Percentiles rank a stretch among this genome's conserved stretches.
Conservation (phyloP, 495 filamentous ascomycete species). For the Podospora didyma region DNA sequence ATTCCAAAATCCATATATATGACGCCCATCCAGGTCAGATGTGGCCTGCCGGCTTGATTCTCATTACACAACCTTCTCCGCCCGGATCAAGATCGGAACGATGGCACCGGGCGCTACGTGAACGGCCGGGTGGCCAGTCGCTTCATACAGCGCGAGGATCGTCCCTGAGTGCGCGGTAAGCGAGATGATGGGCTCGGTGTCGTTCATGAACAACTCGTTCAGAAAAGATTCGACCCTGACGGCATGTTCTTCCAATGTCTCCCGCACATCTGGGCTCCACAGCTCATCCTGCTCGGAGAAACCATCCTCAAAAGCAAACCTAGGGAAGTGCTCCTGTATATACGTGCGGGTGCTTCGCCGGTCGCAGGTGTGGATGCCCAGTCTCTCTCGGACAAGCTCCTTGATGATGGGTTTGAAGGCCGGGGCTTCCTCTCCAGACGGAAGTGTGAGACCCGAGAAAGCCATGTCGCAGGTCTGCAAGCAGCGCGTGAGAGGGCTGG, state of each 20-base stretch:
- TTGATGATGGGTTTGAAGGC: constrained; percentile 63
- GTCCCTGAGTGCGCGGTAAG: constrained; percentile 31
- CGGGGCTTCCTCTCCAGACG: constrained; percentile 18
- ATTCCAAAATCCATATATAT: too few relatives aligned
- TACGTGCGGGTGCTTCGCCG: constrained; percentile 53
- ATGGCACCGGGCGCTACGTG: constrained; percentile 23
- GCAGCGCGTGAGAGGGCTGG: constrained; percentile 65
- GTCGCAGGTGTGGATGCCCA: constrained; percentile 78
- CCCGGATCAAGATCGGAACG: constrained; percentile 30
- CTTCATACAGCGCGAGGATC: constrained; percentile 21
- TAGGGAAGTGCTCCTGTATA: constrained; percentile 56
- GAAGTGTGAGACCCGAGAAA: constrained; percentile 44
- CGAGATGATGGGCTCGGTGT: constrained; percentile 22
- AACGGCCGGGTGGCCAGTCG: constrained; percentile 18
- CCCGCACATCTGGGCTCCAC: constrained; percentile 43
- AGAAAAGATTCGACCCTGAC: constrained; percentile 21
- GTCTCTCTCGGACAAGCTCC: constrained; percentile 67
- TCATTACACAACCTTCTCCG: too few relatives aligned
- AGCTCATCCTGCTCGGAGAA: constrained; percentile 61
- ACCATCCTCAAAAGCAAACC: constrained; percentile 56
- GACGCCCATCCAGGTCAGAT: too few relatives aligned
- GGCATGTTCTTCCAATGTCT: constrained; percentile 26
- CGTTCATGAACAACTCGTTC: constrained; percentile 25
- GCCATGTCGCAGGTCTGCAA: constrained; percentile 60
- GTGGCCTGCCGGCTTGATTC: too few relatives aligned